Conservation (phyloP, 2,329 filamentous ascomycete species). For the Colletotrichum sp. region DNA sequence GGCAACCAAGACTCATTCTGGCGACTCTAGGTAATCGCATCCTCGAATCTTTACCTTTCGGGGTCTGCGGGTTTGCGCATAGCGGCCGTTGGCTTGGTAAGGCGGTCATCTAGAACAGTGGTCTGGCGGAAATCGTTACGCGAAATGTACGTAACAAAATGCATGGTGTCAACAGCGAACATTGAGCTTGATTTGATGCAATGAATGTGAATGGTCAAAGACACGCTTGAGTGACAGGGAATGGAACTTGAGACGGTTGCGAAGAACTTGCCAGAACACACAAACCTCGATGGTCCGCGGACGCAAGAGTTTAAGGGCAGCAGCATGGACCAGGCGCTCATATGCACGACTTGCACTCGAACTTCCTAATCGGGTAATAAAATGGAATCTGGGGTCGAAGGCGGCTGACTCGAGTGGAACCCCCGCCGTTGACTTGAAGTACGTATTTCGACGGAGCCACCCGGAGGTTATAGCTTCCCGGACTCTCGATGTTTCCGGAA, state of each 20-base stretch:
- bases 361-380: not conserved
- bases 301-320: not conserved
- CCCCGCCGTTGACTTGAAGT: not conserved
- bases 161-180: not conserved
- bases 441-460: not conserved
- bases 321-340: not conserved
- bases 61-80: not conserved
- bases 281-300: not conserved
- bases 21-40: not conserved
- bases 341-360: not conserved
- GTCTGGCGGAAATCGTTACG: not conserved
- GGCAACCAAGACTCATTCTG: slow-evolving; percentile 10
- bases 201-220: not conserved
- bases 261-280: not conserved
- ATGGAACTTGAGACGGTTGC: not conserved
- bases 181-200: not conserved
- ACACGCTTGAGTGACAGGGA: not conserved
- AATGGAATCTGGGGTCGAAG: not conserved
- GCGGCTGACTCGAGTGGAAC: not conserved
- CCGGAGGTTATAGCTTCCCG: not conserved
- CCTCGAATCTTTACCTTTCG: not conserved
- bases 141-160: slow-evolving; percentile 1
- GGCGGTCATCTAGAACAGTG: not conserved
- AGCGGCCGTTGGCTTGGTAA: not conserved
- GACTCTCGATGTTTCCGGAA: not conserved